These are phyloP conservation scores for Fusarium luffae DNA, from an alignment of 2,329 filamentous ascomycete species.

Conservation along the genomic window DNA sequence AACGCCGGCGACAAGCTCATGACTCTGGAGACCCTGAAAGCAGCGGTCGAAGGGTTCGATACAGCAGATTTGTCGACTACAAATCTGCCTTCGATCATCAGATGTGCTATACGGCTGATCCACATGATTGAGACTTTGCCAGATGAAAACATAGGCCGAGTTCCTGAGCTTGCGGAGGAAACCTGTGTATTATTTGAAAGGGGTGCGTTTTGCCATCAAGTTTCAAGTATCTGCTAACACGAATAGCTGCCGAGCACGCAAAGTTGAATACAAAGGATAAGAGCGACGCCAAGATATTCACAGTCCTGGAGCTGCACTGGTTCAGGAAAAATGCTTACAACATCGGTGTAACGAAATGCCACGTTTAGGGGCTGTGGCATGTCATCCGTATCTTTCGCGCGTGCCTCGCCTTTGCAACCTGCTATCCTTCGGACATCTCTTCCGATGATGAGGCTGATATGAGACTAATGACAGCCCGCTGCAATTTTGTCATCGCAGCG, in stretches of 20 bases:
- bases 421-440: constrained; percentile 61
- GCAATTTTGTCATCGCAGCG: constrained; percentile 73
- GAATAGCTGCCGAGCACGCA: constrained; percentile 45
- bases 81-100: constrained; percentile 53
- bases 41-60: constrained; percentile 47
- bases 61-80: constrained; percentile 29
- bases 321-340: constrained; percentile 88
- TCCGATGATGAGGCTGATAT: constrained; percentile 59
- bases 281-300: constrained; percentile 64
- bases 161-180: constrained; percentile 54
- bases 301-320: constrained; percentile 78
- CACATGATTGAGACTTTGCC: constrained; percentile 54
- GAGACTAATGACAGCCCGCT: constrained; percentile 71
- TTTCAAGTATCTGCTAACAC: constrained; percentile 14
- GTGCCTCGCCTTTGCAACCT: constrained; percentile 63
- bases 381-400: constrained; percentile 67
- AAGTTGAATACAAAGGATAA: constrained; percentile 52
- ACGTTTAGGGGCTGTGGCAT: constrained; percentile 63
- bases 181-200: constrained; percentile 63
- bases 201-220: constrained; percentile 48
- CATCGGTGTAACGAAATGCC: constrained; percentile 71
- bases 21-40: constrained; percentile 56
- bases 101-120: constrained; percentile 65
- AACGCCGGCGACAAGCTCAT: constrained; percentile 69
- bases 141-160: constrained; percentile 10